Evolutionary conservation across 805 yeast genomes (phyloP), one percentile per base, ranked within the genome.

Genomic region (Torulaspora indica): DNA sequence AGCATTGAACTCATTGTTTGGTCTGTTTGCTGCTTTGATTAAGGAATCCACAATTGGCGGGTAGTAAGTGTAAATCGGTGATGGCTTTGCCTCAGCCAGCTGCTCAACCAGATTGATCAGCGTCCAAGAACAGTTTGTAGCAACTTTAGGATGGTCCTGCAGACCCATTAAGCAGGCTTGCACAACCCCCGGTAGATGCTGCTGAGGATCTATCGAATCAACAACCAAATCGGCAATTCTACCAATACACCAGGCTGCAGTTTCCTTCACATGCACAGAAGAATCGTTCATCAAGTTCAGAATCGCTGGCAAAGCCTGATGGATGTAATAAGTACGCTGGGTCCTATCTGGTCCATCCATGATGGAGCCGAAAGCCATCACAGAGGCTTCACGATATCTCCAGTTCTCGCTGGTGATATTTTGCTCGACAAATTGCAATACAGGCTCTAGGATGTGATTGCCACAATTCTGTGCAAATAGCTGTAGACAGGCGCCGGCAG

Each of bases 61-160:
- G 60, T 87, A 89, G 64, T 79, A 91, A 49, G 74, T 82, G 22
- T 95, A 84, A 70, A 93, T 74, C 18, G 80, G 74, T 25, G 85
- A 78, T 9, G 85, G 70, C 27, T 70, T 65, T 9, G 53, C 46
- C 30, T 57, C 62, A 9, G 75, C 70, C 46, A 90, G 69, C 67
- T 89, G 96, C 66, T 91, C 98, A 22, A 86, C 76, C 52, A 93
- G 73, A 65, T 93, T 93, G 68, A 93, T 93, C 49, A 93, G 73
- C 5, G 97, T 82, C 98, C 98, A 93, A 67, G 98, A 88, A 68
- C 96, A 88, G 71, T 93, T 93, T n/a, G 96, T 88, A 2, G 90
- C 78, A 27, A 93, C 95, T 67, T 85, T 87, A 28, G 97, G 88
- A 63, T 88, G 95, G 64, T 90, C 98, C 53, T 76, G 78, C 52